These are phyloP conservation scores for Macadamia integrifolia DNA, from an alignment of 164 flowering plant genomes.

Conservation along the genomic window DNA sequence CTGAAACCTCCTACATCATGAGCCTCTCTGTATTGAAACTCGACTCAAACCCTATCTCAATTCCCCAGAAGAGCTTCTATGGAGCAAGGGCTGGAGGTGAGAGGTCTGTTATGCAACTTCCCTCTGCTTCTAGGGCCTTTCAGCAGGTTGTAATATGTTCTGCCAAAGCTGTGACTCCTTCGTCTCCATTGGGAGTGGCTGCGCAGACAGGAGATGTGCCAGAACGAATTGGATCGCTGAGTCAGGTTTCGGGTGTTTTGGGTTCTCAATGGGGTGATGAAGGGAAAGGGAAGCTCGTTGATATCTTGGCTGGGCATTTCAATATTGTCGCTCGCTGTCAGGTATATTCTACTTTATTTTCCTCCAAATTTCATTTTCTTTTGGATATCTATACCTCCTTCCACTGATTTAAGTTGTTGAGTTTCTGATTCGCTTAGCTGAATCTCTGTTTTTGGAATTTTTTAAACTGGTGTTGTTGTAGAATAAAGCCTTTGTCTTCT, in stretches of 20 bases:
- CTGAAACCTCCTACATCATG: constrained; percentile 14
- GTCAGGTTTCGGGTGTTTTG: constrained; percentile 85
- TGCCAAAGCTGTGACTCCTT: constrained; percentile 23
- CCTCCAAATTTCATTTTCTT: neutral
- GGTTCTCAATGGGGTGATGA: constrained; percentile 96
- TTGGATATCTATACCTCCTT: too few species aligned
- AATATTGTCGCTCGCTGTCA: constrained; percentile 96
- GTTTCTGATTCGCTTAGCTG: too few species aligned
- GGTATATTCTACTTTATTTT: constrained; percentile 27
- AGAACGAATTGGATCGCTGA: constrained; percentile 53
- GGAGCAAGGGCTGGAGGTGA: constrained; percentile 3
- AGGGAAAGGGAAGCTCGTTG: constrained; percentile 98
- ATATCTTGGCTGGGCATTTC: constrained; percentile 74
- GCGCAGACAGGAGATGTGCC: constrained; percentile 19
- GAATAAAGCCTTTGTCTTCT: too few species aligned
- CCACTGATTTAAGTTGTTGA: too few species aligned
- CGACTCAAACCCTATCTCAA: constrained; percentile 17
- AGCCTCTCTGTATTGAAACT: constrained; percentile 16
- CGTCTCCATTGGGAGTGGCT: constrained; percentile 22
- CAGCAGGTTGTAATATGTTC: constrained; percentile 21
- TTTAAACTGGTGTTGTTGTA: too few species aligned
- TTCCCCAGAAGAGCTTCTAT: constrained; percentile 4
- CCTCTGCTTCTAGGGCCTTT: constrained; percentile 1
- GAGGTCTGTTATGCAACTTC: neutral
- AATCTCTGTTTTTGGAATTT: too few species aligned